Percentiles rank a stretch among this genome's conserved stretches.
phyloP scores from a whole-genome alignment of 169 alveolate genomes.

The Plasmodium cynomolgi region DNA sequence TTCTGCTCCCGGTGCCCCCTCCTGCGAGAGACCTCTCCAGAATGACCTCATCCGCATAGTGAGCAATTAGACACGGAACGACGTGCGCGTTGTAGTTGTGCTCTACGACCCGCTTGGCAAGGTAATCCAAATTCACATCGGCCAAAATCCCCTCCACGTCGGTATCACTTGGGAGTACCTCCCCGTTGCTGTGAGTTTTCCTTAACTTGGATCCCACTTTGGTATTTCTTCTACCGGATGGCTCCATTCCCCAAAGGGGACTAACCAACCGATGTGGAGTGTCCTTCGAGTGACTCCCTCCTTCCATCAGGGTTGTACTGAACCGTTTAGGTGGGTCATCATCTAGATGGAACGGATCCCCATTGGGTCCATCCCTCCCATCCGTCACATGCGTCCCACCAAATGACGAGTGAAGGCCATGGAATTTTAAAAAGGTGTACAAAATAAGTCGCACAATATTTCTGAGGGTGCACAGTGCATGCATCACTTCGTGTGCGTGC shows the following conservation, averaged over 20 bases:
- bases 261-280: not conserved
- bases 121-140: not conserved
- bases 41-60: constrained; percentile 8
- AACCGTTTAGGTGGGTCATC: not conserved
- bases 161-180: not conserved
- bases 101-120: not conserved
- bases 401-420: not conserved
- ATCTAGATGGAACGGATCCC: not conserved
- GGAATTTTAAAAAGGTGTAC: constrained; percentile 19
- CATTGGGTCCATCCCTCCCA: not conserved
- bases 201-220: not conserved
- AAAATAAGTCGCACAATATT: constrained; percentile 18
- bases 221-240: not conserved
- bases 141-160: not conserved
- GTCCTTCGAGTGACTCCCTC: not conserved
- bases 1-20: not conserved
- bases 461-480: constrained; percentile 13
- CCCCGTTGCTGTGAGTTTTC: not conserved
- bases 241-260: not conserved
- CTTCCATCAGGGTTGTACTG: not conserved
- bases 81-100: constrained; percentile 42
- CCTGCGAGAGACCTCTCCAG: not conserved
- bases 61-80: constrained; percentile 15
- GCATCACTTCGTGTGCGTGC: not conserved
- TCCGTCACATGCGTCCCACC: not conserved